Evolutionary conservation across 192 early-diverging fungal genomes (phyloP), one percentile per base, ranked within the genome.

Genomic region (Linnemannia exigua): DNA sequence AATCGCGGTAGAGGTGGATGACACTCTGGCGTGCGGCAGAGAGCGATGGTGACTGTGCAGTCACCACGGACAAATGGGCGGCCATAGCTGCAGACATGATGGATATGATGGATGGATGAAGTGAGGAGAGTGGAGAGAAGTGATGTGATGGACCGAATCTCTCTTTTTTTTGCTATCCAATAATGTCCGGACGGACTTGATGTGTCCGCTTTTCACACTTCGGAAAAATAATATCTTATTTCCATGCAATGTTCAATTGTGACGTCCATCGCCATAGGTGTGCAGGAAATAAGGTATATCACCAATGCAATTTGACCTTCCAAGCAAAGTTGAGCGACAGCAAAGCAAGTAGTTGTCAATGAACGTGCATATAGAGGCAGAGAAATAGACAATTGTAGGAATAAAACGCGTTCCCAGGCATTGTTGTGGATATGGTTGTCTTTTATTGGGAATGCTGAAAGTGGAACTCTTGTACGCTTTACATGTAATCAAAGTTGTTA

Each of bases 1-100:
- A 96, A 69, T 92, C 84, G 73, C 95, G 89, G 91, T 96, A 96
- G 68, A 95, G 90, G 31, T 89, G 84, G 33, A 96, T 82, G 37
- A 91, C 91, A 28, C 92, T 92, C 46, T 76, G 76, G 77, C 92
- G 91, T 36, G 95, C 95, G 74, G 94, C 89, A 52, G 88, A 79
- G 67, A 93, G 88, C 37, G 94, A 93, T 22, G 85, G 77, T 68
- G 95, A 95, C 71, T 91, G 80, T 14, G 87, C 73, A 70, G 91
- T 92, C 69, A 84, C 89, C 67, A 89, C 87, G 33, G 92, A 88
- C 79, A 92, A 79, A 84, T 88, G 87, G 73, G 90, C 80, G 63
- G 88, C 84, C 84, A 86, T 86, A 46, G 84, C 84, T 74, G 78
- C 68, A 80, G 84, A 86, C 84, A 86, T 86, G 78, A 61, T 86